phyloP scores from a whole-genome alignment of 2,329 filamentous ascomycete species.

The Podosphaera aphanis region DNA sequence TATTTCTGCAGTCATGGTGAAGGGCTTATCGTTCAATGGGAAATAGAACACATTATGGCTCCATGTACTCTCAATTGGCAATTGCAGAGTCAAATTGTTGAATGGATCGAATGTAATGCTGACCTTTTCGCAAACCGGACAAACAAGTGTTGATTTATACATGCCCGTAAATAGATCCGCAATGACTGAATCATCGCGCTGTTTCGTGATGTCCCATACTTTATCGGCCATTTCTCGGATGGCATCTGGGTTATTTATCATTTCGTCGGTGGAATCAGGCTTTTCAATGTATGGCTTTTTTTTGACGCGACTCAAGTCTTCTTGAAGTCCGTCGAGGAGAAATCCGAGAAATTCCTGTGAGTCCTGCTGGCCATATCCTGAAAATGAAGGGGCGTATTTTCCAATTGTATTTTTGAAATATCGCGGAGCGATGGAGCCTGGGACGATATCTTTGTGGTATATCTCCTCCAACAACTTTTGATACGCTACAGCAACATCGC shows the following conservation, averaged over 20 bases:
- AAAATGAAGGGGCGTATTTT: slow-evolving; percentile 62
- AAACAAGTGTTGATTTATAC: slow-evolving; percentile 94
- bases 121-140: slow-evolving; percentile 75
- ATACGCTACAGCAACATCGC: slow-evolving; percentile 70
- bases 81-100: slow-evolving; percentile 74
- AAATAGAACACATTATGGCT: slow-evolving; percentile 51
- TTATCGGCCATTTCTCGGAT: slow-evolving; percentile 68
- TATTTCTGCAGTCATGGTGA: slow-evolving; percentile 55
- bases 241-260: slow-evolving; percentile 59
- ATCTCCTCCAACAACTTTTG: slow-evolving; percentile 53
- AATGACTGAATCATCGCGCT: slow-evolving; percentile 82
- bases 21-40: slow-evolving; percentile 46
- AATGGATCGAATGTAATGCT: slow-evolving; percentile 98
- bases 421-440: slow-evolving; percentile 49
- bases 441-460: slow-evolving; percentile 38
- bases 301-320: slow-evolving; percentile 78
- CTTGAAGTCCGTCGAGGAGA: slow-evolving; percentile 77
- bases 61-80: slow-evolving; percentile 74
- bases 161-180: slow-evolving; percentile 91
- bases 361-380: slow-evolving; percentile 88
- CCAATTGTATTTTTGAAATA: slow-evolving; percentile 69
- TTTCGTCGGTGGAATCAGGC: slow-evolving; percentile 90
- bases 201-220: slow-evolving; percentile 79
- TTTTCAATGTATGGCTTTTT: slow-evolving; percentile 97
- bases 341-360: slow-evolving; percentile 94